Evolutionary conservation across 169 alveolate genomes (phyloP).

Genomic region (Babesia microti): DNA sequence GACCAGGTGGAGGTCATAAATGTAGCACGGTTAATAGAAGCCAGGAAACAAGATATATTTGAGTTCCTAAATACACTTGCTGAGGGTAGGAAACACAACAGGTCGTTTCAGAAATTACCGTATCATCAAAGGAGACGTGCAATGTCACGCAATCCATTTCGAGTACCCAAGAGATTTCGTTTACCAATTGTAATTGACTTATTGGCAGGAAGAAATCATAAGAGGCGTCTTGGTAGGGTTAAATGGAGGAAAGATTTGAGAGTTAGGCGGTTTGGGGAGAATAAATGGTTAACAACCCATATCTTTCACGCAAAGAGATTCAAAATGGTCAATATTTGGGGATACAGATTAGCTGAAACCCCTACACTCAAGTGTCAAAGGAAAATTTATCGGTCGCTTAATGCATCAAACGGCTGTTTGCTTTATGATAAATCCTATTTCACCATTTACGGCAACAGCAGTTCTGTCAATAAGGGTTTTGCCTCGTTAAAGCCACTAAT

Average conservation of each 20-base stretch:
- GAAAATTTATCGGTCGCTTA: constrained; percentile 14
- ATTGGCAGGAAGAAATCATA: constrained; percentile 14
- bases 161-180: constrained; percentile 77
- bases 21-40: constrained; percentile 27
- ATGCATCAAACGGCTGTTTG: constrained; percentile 11
- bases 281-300: constrained; percentile 84
- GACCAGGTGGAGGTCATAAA: constrained; percentile 28
- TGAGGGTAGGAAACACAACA: constrained; percentile 33
- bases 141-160: constrained; percentile 86
- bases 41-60: constrained; percentile 30
- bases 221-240: constrained; percentile 42
- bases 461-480: no score
- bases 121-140: constrained; percentile 81
- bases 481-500: no score
- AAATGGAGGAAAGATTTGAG: constrained; percentile 50
- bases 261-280: constrained; percentile 48
- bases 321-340: constrained; percentile 75
- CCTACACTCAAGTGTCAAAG: constrained; percentile 36
- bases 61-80: constrained; percentile 20
- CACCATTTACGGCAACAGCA: no score
- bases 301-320: constrained; percentile 84
- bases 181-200: constrained; percentile 45
- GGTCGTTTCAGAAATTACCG: constrained; percentile 76
- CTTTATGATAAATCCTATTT: constrained; percentile 34
- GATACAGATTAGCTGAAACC: constrained; percentile 68